These are phyloP conservation scores for Clitopilus hobsonii DNA, from an alignment of 768 basidiomycete genomes.

Conservation along the genomic window DNA sequence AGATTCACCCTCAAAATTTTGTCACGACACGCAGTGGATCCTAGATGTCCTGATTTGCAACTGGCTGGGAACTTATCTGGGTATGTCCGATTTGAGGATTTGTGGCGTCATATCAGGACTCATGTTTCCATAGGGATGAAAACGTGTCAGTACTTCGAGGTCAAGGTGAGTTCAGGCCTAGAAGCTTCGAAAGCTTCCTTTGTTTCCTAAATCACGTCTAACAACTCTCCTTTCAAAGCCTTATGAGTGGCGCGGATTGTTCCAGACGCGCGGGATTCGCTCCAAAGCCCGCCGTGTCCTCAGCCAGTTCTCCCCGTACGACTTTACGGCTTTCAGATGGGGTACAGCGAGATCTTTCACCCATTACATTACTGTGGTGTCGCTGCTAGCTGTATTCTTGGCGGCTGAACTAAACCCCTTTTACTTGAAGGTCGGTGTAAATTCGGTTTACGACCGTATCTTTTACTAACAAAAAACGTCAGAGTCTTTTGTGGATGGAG, in stretches of 20 bases:
- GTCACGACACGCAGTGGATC: constrained; percentile 56
- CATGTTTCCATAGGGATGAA: constrained; percentile 62
- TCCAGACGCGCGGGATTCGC: constrained; percentile 71
- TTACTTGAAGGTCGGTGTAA: constrained; percentile 88
- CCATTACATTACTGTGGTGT: constrained; percentile 71
- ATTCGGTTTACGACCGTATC: too few relatives aligned
- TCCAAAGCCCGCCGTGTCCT: constrained; percentile 77
- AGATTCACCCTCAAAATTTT: constrained; percentile 3
- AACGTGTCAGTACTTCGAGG: constrained; percentile 81
- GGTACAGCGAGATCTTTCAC: constrained; percentile 70
- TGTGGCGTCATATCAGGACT: constrained; percentile 5
- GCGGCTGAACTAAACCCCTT: constrained; percentile 86
- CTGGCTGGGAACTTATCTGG: constrained; percentile 83
- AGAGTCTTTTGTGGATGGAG: constrained; percentile 80
- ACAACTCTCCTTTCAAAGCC: constrained; percentile 37
- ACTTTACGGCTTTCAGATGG: constrained; percentile 88
- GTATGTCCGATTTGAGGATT: constrained; percentile 29
- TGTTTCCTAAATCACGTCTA: constrained; percentile 11
- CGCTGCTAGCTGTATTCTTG: constrained; percentile 73
- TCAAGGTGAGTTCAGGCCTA: constrained; percentile 53
- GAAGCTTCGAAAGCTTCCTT: constrained; percentile 3
- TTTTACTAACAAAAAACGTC: too few relatives aligned
- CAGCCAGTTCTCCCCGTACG: constrained; percentile 82
- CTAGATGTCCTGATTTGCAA: constrained; percentile 85
- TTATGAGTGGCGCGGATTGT: constrained; percentile 81